phyloP scores from a whole-genome alignment of 1,139 yeast species.

The Blastobotrys aristatus region DNA sequence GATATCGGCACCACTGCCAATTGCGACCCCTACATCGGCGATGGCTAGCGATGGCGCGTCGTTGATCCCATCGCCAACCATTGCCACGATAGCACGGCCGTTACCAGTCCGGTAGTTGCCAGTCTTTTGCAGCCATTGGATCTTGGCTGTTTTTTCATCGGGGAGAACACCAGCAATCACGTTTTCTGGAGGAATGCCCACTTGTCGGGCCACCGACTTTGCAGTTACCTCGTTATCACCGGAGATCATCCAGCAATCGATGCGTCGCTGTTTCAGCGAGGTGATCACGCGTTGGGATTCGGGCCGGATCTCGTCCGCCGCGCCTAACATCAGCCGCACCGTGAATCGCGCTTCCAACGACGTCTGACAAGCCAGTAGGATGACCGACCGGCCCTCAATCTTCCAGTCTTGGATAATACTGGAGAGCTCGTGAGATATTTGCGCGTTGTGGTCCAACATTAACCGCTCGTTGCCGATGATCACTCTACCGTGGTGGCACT shows the following conservation, averaged over 20 bases:
- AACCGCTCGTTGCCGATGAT: constrained; percentile 65
- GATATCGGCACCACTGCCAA: constrained; percentile 88
- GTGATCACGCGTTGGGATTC: constrained; percentile 54
- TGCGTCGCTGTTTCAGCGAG: constrained; percentile 40
- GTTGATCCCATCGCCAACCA: constrained; percentile 93
- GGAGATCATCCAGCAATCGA: constrained; percentile 65
- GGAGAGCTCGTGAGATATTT: constrained; percentile 32
- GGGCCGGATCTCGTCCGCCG: constrained; percentile 59
- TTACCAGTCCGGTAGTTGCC: constrained; percentile 21
- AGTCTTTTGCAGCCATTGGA: constrained; percentile 48
- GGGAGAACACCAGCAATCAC: constrained; percentile 76
- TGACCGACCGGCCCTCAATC: constrained; percentile 55
- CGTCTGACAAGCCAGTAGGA: constrained; percentile 48
- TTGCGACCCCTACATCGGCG: constrained; percentile 88
- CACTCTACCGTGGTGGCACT: constrained; percentile 29
- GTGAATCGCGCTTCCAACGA: constrained; percentile 37
- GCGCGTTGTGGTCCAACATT: constrained; percentile 43
- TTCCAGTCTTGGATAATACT: constrained; percentile 50
- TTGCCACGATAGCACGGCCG: constrained; percentile 41
- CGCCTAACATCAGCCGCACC: constrained; percentile 49
- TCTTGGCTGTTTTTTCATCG: constrained; percentile 58
- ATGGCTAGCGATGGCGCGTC: constrained; percentile 92
- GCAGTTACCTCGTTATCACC: constrained; percentile 73
- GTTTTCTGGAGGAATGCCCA: constrained; percentile 49
- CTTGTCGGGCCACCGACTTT: constrained; percentile 56